Evolutionary conservation across 257 asterid species (phyloP).

Genomic region (Solanum raphanifolium): DNA sequence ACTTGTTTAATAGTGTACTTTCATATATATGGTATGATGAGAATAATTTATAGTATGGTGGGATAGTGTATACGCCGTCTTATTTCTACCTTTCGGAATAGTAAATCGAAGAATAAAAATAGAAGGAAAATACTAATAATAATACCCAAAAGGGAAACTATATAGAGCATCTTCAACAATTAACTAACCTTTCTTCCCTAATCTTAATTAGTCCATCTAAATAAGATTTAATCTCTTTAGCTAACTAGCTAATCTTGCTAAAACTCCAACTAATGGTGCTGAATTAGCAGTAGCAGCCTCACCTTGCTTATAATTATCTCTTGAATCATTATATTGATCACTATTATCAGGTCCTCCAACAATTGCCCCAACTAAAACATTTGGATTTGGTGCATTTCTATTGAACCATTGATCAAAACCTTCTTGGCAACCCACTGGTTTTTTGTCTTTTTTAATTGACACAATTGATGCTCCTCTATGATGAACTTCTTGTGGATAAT

Average conservation of each 20-base stretch:
- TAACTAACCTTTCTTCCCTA: not conserved
- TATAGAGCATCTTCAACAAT: not conserved
- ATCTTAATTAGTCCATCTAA: not conserved
- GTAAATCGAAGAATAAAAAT: not conserved
- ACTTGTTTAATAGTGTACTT: not conserved
- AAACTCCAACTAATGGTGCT: slow-evolving; percentile 56
- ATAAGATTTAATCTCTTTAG: not conserved
- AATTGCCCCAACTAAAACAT: slow-evolving; percentile 43
- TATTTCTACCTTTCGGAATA: too few relatives aligned
- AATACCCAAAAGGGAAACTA: not conserved
- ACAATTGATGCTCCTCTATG: slow-evolving; percentile 63
- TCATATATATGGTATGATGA: not conserved
- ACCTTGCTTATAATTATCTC: slow-evolving; percentile 37
- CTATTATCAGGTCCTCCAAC: slow-evolving; percentile 53
- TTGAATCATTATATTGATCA: slow-evolving; percentile 24
- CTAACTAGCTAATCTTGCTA: slow-evolving; percentile 24
- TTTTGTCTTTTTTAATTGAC: slow-evolving; percentile 21
- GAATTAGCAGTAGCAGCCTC: slow-evolving; percentile 44
- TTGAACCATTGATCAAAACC: slow-evolving; percentile 37
- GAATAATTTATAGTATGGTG: too few relatives aligned
- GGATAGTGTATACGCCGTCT: not conserved
- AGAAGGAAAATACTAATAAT: not conserved
- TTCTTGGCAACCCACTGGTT: slow-evolving; percentile 27
- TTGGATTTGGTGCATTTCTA: slow-evolving; percentile 40
- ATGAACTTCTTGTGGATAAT: slow-evolving; percentile 39